Percentiles rank a stretch among this genome's conserved stretches.
Evolutionary conservation across 129 eudicot genomes (phyloP).

Genomic region (Helichrysum umbraculigerum): DNA sequence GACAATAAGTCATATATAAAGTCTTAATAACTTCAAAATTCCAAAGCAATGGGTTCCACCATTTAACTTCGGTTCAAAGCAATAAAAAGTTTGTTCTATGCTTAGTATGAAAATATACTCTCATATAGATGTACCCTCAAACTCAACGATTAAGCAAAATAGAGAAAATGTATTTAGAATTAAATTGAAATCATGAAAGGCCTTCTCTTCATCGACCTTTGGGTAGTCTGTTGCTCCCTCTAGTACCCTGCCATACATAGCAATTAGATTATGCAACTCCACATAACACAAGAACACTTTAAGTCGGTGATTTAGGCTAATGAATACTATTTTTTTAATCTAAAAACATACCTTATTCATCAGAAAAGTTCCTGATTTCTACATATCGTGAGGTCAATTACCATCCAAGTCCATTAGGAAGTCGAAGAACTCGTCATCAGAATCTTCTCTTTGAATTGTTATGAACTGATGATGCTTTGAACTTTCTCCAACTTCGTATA

Average conservation of each 20-base stretch:
- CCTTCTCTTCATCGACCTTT: neutral
- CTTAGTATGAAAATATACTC: constrained; percentile 5
- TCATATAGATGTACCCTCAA: neutral
- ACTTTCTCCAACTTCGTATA: constrained; percentile 15
- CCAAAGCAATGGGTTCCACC: too few species aligned
- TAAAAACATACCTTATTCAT: constrained; percentile 24
- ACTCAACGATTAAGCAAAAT: neutral
- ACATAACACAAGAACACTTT: too few species aligned
- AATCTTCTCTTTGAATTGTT: neutral
- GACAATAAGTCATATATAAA: too few species aligned
- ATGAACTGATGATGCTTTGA: constrained; percentile 5
- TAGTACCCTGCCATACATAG: constrained; percentile 8
- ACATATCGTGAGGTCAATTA: constrained; percentile 26
- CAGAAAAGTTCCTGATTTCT: neutral
- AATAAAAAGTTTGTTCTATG: neutral
- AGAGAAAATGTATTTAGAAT: neutral
- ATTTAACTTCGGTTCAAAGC: neutral
- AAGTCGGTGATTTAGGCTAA: too few species aligned
- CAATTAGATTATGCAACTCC: neutral
- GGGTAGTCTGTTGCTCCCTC: neutral
- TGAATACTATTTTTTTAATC: neutral
- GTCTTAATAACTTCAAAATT: too few species aligned
- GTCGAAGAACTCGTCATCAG: constrained; percentile 20
- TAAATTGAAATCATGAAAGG: neutral
- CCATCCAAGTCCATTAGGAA: constrained; percentile 30